Evolutionary conservation across 2,329 filamentous ascomycete species (phyloP), one percentile per base, ranked within the genome.

Genomic region (Hypoxylon sp.): DNA sequence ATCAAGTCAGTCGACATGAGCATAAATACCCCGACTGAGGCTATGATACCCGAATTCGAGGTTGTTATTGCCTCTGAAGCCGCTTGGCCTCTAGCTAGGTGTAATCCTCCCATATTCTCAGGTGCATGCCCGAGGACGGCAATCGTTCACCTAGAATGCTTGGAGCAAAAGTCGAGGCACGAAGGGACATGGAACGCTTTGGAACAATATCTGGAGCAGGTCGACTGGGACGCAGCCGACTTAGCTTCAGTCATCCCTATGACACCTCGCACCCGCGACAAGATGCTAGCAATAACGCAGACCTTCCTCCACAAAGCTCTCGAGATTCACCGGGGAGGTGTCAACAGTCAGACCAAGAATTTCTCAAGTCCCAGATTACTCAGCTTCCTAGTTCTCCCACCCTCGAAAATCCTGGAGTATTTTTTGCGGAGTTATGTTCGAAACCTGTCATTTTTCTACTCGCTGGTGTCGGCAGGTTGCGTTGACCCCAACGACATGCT

Each of bases 251-350:
- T 86, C 2, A 78, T 83, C 4, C 80, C 83, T 2, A 77, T 86
- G 53, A 80, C 75, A 2, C 72, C 79, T 2, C 75, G 83, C 46
- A 89, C 88, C 2, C 83, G 90, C 30, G 90, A 92, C 74, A 89
- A 88, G 74, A 85, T 92, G 71, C 83, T 91, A n/a, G 89, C 88
- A 51, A 91, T 91, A 66, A 91, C 89, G 0, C 90, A 91, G 74
- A 87, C 83, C 43, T 91, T 91, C 74, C 79, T 92, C 7, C 88
- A 91, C 77, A 91, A 90, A 72, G 90, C 90, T 1, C 82, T 91
- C 2, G 88, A 91, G 12, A 90, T 90, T 45, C 89, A 91, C 75
- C 84, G 85, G 48, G 83, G 87, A 23, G 82, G 84, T 25, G 74
- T 80, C 56, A 80, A 79, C 45, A 72, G 74, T 12, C 76, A 76